Evolutionary conservation across 345 rosid genomes (phyloP), one percentile per base, ranked within the genome.

Genomic region (Corchorus olitorius): DNA sequence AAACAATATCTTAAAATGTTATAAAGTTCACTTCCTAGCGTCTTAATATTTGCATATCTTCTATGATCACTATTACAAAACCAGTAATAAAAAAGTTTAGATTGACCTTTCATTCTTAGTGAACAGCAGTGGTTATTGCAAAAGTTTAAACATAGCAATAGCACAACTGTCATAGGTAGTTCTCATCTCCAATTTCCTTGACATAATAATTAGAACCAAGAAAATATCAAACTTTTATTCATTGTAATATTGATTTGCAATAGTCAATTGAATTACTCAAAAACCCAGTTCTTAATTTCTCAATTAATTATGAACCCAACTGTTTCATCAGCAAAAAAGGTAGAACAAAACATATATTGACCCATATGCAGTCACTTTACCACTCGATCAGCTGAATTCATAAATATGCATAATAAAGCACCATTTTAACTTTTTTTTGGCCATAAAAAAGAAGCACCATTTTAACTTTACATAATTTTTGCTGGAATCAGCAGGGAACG

Each of bases 1-100:
- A 75, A 65, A 52, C 14, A 79, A 63, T 45, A 41, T 50, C 54
- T 76, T 48, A 20, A 34, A 39, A n/a, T n/a, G n/a, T n/a, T n/a
- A n/a, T n/a, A n/a, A n/a, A n/a, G 53, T 59, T 45, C 13, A 41
- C 3, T 79, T 69, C 54, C 41, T 60, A 15, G 54, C 35, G 20
- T 20, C 74, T 35, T 65, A 70, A n/a, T n/a, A 52, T 63, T 63
- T 35, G 35, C 27, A 33, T 59, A 33, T 50, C 45, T 69, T 70
- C 33, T 34, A 33, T 34, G 15, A 17, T 5, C 61, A 70, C 15
- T 9, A 35, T n/a, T 52, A 37, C 10, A 39, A 70, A 17, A 6
- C 61, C 39, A 17, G 17, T 10, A 70, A 27, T 34, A 45, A 20
- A 66, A 20, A 12, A n/a, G n/a, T n/a, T 20, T 34, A 19, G 27